These are phyloP conservation scores for Botrytis squamosa DNA, from an alignment of 2,329 filamentous ascomycete genomes.

Conservation along the genomic window DNA sequence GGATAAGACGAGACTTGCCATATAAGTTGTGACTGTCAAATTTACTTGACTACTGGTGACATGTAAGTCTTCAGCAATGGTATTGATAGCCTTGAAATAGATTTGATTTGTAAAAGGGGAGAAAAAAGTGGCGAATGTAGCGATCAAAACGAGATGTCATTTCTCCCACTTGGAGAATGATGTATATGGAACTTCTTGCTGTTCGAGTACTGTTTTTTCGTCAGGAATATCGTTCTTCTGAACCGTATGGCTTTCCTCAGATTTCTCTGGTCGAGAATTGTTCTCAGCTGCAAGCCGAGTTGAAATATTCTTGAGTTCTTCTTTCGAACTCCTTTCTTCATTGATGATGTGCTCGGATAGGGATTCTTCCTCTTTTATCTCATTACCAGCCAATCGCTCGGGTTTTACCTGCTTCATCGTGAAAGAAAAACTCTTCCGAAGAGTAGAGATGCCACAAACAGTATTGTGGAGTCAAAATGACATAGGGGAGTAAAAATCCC, in stretches of 20 bases:
- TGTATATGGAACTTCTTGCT: constrained; percentile 33
- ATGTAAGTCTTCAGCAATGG: constrained; percentile 48
- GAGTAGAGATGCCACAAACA: too few species aligned
- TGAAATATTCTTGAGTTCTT: not conserved
- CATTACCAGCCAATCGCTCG: too few species aligned
- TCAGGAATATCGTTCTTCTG: not conserved
- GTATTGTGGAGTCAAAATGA: not conserved
- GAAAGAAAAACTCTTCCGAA: too few species aligned
- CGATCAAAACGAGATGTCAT: constrained; percentile 46
- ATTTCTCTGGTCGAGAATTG: not conserved
- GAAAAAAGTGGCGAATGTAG: constrained; percentile 24
- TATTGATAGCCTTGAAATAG: constrained; percentile 54
- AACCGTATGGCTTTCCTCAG: too few species aligned
- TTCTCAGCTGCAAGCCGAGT: too few species aligned
- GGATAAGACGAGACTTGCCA: constrained; percentile 30
- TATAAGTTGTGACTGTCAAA: constrained; percentile 43
- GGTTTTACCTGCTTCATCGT: not conserved
- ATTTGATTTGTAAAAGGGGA: constrained; percentile 46
- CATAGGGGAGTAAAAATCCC: not conserved
- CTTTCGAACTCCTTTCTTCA: not conserved
- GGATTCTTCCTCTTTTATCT: not conserved
- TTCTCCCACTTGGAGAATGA: constrained; percentile 40
- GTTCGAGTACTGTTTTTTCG: not conserved
- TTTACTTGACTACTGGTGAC: constrained; percentile 44
- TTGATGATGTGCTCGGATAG: too few species aligned